A percentile compares a stretch with the other conserved stretches of the same genome.
Conservation (phyloP, 1,284 basidiomycete species). For the Trichosporon asahii region DNA sequence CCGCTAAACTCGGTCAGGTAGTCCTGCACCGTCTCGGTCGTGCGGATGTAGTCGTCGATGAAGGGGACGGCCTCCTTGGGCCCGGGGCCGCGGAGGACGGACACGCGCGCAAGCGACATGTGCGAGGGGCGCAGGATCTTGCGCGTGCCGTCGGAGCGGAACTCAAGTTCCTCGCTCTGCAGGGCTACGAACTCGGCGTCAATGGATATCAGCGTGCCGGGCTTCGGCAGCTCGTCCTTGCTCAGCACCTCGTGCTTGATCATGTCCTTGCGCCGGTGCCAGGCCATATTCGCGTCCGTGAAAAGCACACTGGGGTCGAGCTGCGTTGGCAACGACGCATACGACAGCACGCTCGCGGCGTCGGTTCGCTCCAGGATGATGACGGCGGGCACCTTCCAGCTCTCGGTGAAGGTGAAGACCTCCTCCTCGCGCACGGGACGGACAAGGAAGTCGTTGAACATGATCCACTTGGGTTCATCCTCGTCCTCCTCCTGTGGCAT, state of each 20-base stretch:
- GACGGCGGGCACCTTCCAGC: constrained; percentile 92
- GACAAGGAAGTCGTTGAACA: constrained; percentile 98
- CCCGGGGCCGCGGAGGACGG: constrained; percentile 83
- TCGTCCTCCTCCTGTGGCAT: constrained; percentile 60
- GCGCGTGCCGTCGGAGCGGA: constrained; percentile 89
- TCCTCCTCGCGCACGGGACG: constrained; percentile 77
- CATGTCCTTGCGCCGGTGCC: constrained; percentile 69
- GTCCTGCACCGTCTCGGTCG: constrained; percentile 89
- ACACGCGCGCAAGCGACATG: constrained; percentile 89
- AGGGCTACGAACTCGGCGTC: constrained; percentile 98
- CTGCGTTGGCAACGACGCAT: constrained; percentile 62
- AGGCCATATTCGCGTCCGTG: constrained; percentile 79
- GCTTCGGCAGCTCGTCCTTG: constrained; percentile 73
- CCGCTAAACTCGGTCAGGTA: constrained; percentile 97
- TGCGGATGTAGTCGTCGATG: constrained; percentile 97
- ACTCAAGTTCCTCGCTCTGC: constrained; percentile 95
- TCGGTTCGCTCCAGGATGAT: constrained; percentile 82
- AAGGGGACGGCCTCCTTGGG: constrained; percentile 77
- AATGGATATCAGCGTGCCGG: constrained; percentile 86
- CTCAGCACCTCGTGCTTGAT: constrained; percentile 75
- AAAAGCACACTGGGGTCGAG: constrained; percentile 74
- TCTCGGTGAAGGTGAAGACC: constrained; percentile 78
- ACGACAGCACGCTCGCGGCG: constrained; percentile 60
- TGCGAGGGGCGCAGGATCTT: constrained; percentile 87
- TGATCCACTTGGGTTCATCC: constrained; percentile 68